A percentile compares a stretch with the other conserved stretches of the same genome.
phyloP scores from a whole-genome alignment of 768 basidiomycete genomes.

The Tulasnella calospora region DNA sequence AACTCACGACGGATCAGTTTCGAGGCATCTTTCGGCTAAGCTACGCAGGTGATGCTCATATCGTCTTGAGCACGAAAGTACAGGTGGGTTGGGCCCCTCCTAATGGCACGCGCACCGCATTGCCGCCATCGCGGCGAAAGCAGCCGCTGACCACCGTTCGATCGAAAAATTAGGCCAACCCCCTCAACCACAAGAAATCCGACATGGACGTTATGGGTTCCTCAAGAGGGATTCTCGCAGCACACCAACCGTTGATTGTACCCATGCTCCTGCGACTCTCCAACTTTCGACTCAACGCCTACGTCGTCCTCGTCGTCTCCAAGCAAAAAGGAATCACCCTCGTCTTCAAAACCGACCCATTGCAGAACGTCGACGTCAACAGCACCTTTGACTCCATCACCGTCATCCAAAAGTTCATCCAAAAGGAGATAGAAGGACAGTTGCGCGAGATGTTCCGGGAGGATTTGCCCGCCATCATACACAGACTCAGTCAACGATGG shows the following conservation, averaged over 20 bases:
- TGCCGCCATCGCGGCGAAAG: neutral
- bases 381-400: conserved; percentile 97
- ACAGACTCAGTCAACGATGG: conserved; percentile 93
- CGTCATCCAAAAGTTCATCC: conserved; percentile 96
- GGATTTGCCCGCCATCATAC: conserved; percentile 94
- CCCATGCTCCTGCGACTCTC: conserved; percentile 97
- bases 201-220: conserved; percentile 74
- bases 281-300: conserved; percentile 89
- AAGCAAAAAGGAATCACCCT: conserved; percentile 97
- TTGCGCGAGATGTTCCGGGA: conserved; percentile 97
- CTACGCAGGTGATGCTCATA: conserved; percentile 88
- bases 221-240: conserved; percentile 83
- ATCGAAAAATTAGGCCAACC: conserved; percentile 66
- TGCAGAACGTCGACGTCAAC: conserved; percentile 96
- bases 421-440: conserved; percentile 94
- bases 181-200: conserved; percentile 85
- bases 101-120: neutral
- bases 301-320: conserved; percentile 95
- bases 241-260: conserved; percentile 90
- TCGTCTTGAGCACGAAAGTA: conserved; percentile 83
- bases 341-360: conserved; percentile 98
- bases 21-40: conserved; percentile 94
- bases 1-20: conserved; percentile 92
- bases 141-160: neutral
- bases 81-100: conserved; percentile 52